Conservation (phyloP, 2,329 filamentous ascomycete genomes). For the Calcarisporium arbuscula region DNA sequence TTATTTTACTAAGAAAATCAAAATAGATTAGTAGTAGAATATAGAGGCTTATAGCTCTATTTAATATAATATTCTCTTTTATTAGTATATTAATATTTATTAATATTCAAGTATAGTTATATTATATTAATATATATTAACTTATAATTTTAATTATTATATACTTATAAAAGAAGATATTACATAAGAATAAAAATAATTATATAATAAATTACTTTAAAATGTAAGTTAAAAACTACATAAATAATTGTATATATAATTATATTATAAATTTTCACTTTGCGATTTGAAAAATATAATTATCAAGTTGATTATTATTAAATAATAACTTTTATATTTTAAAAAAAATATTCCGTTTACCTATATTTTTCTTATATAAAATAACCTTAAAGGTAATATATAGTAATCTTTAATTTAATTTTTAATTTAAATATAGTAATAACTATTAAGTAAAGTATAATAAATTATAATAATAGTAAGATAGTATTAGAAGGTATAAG, state of each 20-base stretch:
- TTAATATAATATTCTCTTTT: background rate
- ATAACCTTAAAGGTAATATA: conserved; percentile 1
- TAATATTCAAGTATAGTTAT: conserved; percentile 1
- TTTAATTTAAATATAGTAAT: too few relatives aligned
- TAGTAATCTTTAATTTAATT: conserved; percentile 1
- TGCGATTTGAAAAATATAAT: background rate
- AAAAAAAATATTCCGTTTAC: conserved; percentile 1
- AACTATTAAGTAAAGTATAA: too few relatives aligned
- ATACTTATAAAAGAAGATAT: conserved; percentile 1
- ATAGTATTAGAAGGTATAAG: too few relatives aligned
- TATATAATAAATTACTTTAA: conserved; percentile 1
- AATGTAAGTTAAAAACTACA: conserved; percentile 1
- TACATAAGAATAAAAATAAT: conserved; percentile 1
- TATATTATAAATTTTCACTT: background rate
- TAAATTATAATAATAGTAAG: too few relatives aligned
- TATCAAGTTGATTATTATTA: background rate
- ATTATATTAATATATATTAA: background rate
- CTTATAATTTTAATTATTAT: conserved; percentile 2
- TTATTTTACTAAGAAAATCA: background rate
- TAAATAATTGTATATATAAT: conserved; percentile 4
- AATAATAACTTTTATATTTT: background rate
- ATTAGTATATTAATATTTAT: conserved; percentile 1
- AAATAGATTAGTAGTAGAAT: conserved; percentile 1
- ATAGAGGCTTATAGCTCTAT: conserved; percentile 1
- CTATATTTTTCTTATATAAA: conserved; percentile 1